Percentiles rank a stretch among this genome's conserved stretches.
These are phyloP conservation scores for Thymus mandschuricus DNA, from an alignment of 257 asterid genomes.

Conservation along the genomic window DNA sequence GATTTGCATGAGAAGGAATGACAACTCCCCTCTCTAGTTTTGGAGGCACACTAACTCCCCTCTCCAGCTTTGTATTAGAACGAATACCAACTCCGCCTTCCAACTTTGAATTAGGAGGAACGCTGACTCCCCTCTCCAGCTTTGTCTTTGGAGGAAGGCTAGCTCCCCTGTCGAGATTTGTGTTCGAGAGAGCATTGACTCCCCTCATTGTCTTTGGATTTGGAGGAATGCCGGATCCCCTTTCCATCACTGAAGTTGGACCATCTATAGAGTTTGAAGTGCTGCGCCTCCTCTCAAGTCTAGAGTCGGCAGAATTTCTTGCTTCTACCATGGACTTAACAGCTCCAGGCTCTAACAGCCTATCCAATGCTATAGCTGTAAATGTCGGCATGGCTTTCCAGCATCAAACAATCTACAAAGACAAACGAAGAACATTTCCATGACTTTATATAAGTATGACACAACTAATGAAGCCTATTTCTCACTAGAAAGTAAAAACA, in stretches of 20 bases:
- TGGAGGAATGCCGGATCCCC: constrained; percentile 53
- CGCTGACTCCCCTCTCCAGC: constrained; percentile 47
- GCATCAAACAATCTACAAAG: constrained; percentile 57
- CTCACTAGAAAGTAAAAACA: not conserved
- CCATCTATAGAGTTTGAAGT: constrained; percentile 39
- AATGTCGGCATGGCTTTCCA: constrained; percentile 73
- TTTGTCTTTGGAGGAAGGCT: constrained; percentile 47
- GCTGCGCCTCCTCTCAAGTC: constrained; percentile 49
- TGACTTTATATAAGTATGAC: constrained; percentile 16
- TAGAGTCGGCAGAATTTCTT: constrained; percentile 41
- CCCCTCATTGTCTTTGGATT: constrained; percentile 41
- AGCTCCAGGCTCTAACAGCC: constrained; percentile 72
- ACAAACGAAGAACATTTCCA: constrained; percentile 19
- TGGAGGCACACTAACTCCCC: constrained; percentile 43
- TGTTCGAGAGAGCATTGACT: constrained; percentile 38
- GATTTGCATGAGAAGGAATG: constrained; percentile 31
- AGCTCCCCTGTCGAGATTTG: constrained; percentile 51
- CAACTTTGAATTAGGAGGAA: constrained; percentile 38
- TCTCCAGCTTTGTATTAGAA: constrained; percentile 40
- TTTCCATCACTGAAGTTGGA: constrained; percentile 48
- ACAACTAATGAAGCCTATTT: constrained; percentile 8
- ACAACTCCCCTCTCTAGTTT: constrained; percentile 46
- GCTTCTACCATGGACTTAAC: constrained; percentile 49
- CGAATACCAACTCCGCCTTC: constrained; percentile 49
- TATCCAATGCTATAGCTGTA: constrained; percentile 83